Evolutionary conservation across 2,329 filamentous ascomycete species (phyloP).

Genomic region (Talaromyces sp.): DNA sequence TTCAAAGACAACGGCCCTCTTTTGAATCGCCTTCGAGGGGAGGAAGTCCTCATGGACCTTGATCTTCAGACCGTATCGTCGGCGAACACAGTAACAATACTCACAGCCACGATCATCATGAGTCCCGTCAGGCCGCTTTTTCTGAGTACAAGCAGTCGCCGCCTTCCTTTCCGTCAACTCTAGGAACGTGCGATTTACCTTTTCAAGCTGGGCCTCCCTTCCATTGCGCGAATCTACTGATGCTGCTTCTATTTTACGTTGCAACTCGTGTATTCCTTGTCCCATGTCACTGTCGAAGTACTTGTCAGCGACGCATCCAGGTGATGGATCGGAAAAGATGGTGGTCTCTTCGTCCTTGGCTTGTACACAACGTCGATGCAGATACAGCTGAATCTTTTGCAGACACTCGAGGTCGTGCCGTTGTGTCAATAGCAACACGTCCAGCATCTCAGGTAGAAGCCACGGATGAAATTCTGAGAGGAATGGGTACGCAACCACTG

Average conservation of each 20-base stretch:
- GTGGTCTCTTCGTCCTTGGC: slow-evolving; percentile 24
- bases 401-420: slow-evolving; percentile 48
- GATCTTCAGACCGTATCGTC: slow-evolving; percentile 40
- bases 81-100: slow-evolving; percentile 38
- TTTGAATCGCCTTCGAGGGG: slow-evolving; percentile 27
- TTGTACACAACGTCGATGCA: slow-evolving; percentile 33
- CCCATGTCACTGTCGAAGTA: slow-evolving; percentile 34
- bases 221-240: neutral
- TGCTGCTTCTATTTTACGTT: neutral
- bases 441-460: slow-evolving; percentile 47
- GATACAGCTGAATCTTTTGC: slow-evolving; percentile 45
- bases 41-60: slow-evolving; percentile 47
- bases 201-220: slow-evolving; percentile 18
- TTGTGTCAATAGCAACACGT: slow-evolving; percentile 50
- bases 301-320: slow-evolving; percentile 42
- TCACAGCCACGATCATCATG: slow-evolving; percentile 35
- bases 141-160: slow-evolving; percentile 25
- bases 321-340: slow-evolving; percentile 43
- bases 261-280: neutral
- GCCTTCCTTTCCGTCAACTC: slow-evolving; percentile 30
- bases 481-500: slow-evolving; percentile 40
- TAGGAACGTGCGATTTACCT: slow-evolving; percentile 30
- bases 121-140: slow-evolving; percentile 17
- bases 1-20: slow-evolving; percentile 50
- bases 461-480: slow-evolving; percentile 48